Base-by-base conservation (phyloP, 208 protist species). In the Leishmania arabica region DNA sequence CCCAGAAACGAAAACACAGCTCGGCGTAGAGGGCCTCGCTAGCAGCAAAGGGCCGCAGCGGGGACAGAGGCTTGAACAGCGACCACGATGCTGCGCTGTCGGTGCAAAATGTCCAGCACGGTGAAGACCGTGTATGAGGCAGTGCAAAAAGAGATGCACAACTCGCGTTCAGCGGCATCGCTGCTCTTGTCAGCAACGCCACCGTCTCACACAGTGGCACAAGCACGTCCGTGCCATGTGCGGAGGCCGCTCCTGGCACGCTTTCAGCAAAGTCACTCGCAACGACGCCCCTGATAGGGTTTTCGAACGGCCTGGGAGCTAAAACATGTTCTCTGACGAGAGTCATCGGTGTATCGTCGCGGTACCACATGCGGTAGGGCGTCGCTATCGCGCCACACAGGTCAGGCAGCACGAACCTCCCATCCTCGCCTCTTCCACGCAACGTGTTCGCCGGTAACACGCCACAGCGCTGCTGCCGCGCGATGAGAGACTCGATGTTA, bases 301-400 rank as follows among this genome's bases (percentile, higher is more conserved):
- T 31, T 13, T 4, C 62, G 13, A 68, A 40, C 62, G 31, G 62
- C 3, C 13, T 40, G 31, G 13, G 7, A 3, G 2, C 31, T 68
- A 68, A 68, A 21, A 9, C 40, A 21, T 8, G 13, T 24, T 31
- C 62, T 68, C 62, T 8, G 11, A 3, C 31, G 31, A 68, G 62
- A 68, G 13, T 73, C n/a, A 79, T 8, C 11, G 42, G n/a, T 51
- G 58, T n/a, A n/a, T 79, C 76, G 62, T 79, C 64, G n/a, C 37
- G 40, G 49, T 60, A 73, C 76, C 76, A 79, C 64, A 72, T 11
- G 27, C 51, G 31, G 62, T 79, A 45, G 34, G 60, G 76, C 76
- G 34, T 17, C 49, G 47, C 65, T 24, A 1, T 24, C 45, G 17
- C 13, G 45, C 34, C 37, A 31, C 37, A 54, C 13, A 45, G 1